Conservation (phyloP, 2,329 filamentous ascomycete species). For the Chaetomium sp. region DNA sequence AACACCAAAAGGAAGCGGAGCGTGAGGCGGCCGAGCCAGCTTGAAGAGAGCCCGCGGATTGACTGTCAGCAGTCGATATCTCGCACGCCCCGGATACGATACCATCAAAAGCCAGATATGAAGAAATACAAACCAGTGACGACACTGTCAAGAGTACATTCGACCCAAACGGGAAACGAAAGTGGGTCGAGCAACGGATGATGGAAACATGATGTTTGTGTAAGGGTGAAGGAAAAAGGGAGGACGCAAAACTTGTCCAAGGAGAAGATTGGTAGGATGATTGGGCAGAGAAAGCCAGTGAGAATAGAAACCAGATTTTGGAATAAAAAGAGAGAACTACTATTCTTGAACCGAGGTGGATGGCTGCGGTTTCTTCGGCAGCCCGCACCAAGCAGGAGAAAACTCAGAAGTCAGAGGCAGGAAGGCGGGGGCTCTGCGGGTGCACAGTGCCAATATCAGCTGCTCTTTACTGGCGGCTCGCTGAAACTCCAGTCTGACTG, state of each 20-base stretch:
- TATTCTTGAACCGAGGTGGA: background rate
- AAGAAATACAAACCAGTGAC: slow-evolving; percentile 10
- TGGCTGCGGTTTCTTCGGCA: slow-evolving; percentile 8
- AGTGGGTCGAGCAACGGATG: background rate
- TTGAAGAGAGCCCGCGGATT: background rate
- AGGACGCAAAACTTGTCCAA: background rate
- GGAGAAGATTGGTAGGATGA: background rate
- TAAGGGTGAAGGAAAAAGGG: background rate
- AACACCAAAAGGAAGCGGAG: slow-evolving; percentile 13
- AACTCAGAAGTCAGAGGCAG: background rate
- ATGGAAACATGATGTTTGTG: background rate
- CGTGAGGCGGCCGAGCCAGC: background rate
- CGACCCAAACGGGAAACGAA: background rate
- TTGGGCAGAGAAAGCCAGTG: background rate
- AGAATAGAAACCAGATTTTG: background rate
- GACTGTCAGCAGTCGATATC: slow-evolving; percentile 10
- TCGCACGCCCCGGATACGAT: slow-evolving; percentile 11
- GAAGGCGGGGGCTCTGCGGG: background rate
- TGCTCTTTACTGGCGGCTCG: background rate
- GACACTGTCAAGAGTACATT: background rate
- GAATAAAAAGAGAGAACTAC: background rate
- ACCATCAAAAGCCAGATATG: background rate
- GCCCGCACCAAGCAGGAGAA: slow-evolving; percentile 1
- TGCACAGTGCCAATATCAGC: slow-evolving; percentile 1
- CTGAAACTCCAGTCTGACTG: background rate